phyloP scores from a whole-genome alignment of 495 filamentous ascomycete species.

The Podospora pseudopauciseta region DNA sequence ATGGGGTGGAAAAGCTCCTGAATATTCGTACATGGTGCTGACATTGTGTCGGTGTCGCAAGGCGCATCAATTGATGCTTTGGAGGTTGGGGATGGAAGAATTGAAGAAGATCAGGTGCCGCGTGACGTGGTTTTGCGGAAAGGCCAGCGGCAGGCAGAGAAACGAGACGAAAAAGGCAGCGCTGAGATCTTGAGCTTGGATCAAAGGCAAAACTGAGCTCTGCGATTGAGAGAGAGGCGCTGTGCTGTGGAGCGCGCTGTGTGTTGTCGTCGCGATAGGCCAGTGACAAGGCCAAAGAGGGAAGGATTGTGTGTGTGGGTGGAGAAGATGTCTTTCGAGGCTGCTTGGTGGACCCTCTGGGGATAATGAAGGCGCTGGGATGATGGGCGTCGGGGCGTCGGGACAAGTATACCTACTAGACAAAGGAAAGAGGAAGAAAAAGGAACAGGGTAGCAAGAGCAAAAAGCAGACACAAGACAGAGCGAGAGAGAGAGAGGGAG shows the following conservation, averaged over 20 bases:
- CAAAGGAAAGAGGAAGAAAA: background rate
- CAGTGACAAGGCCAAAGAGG: background rate
- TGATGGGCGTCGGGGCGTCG: too few species aligned
- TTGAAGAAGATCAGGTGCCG: background rate
- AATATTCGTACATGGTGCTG: constrained; percentile 28
- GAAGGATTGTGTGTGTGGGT: background rate
- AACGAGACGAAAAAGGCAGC: background rate
- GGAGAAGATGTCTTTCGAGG: background rate
- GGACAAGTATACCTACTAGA: background rate
- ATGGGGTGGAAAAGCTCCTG: background rate
- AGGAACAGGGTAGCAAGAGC: background rate
- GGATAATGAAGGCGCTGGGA: too few species aligned
- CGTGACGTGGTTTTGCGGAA: constrained; percentile 12
- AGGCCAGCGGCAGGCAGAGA: background rate
- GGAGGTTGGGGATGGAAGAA: background rate
- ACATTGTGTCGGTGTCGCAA: constrained; percentile 26
- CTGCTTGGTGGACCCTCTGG: background rate
- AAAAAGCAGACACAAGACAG: background rate
- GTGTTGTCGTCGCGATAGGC: background rate
- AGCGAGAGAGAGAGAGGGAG: too few species aligned
- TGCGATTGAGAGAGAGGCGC: too few species aligned
- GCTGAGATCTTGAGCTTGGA: background rate
- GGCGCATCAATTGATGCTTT: constrained; percentile 23
- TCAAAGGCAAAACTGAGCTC: background rate
- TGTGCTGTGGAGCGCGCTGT: background rate